Conservation (phyloP, 768 basidiomycete genomes). For the Lactarius evosmus region DNA sequence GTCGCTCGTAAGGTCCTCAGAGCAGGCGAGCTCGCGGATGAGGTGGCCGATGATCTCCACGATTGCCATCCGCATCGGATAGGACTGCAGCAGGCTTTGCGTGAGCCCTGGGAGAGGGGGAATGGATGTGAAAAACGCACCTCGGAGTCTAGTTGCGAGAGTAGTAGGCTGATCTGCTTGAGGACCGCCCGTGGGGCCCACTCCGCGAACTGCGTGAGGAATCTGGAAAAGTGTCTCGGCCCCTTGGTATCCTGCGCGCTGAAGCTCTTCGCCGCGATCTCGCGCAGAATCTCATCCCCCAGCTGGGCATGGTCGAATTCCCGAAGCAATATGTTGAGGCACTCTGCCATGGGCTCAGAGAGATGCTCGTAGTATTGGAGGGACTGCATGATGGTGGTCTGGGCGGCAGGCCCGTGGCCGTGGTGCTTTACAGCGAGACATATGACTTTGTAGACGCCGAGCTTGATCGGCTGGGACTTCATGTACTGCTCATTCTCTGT, state of each 20-base stretch:
- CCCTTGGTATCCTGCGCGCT: slow-evolving; percentile 82
- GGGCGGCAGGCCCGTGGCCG: slow-evolving; percentile 75
- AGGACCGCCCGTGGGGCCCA: slow-evolving; percentile 73
- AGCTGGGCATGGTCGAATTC: slow-evolving; percentile 89
- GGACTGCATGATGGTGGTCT: slow-evolving; percentile 87
- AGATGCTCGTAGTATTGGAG: slow-evolving; percentile 94
- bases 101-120: neutral
- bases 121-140: slow-evolving; percentile 40
- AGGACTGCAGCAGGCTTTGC: slow-evolving; percentile 55
- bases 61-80: slow-evolving; percentile 94
- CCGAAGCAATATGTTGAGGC: slow-evolving; percentile 70
- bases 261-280: slow-evolving; percentile 78
- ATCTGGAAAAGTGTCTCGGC: slow-evolving; percentile 78
- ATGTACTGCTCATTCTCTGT: slow-evolving; percentile 85
- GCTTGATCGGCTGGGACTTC: slow-evolving; percentile 69
- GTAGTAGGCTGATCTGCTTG: slow-evolving; percentile 85
- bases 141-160: slow-evolving; percentile 89
- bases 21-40: slow-evolving; percentile 72
- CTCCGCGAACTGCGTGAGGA: slow-evolving; percentile 79
- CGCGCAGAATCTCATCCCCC: slow-evolving; percentile 87
- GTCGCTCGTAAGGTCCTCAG: slow-evolving; percentile 47
- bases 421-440: slow-evolving; percentile 92
- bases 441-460: slow-evolving; percentile 82
- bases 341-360: slow-evolving; percentile 91
- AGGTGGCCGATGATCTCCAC: slow-evolving; percentile 86